Conservation (phyloP, 2,329 filamentous ascomycete species). For the Emmonsia crescens region DNA sequence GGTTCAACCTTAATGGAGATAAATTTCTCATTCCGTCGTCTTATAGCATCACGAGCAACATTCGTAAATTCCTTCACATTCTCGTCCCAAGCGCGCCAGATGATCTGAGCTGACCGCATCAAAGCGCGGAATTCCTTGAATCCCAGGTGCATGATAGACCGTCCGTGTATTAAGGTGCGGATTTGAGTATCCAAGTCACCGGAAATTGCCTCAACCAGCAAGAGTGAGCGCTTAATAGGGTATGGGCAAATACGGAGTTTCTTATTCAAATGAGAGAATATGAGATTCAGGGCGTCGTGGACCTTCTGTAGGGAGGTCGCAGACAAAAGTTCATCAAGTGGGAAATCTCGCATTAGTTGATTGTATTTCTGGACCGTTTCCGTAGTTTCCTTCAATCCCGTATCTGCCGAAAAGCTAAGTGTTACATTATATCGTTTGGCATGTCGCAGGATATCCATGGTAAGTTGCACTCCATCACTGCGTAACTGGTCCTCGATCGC, state of each 20-base stretch:
- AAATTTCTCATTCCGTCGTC: constrained; percentile 91
- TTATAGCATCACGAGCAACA: constrained; percentile 86
- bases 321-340: constrained; percentile 84
- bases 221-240: constrained; percentile 78
- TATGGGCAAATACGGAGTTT: constrained; percentile 95
- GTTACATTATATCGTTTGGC: constrained; percentile 97
- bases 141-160: constrained; percentile 80
- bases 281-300: constrained; percentile 75
- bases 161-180: constrained; percentile 74
- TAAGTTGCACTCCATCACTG: constrained; percentile 80
- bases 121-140: constrained; percentile 81
- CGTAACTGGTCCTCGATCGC: constrained; percentile 80
- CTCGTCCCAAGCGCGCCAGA: constrained; percentile 91
- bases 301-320: constrained; percentile 82
- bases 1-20: constrained; percentile 94
- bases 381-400: constrained; percentile 87
- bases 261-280: constrained; percentile 93
- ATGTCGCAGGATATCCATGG: constrained; percentile 88
- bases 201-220: constrained; percentile 94
- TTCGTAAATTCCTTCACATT: constrained; percentile 97
- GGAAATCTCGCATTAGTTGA: constrained; percentile 96
- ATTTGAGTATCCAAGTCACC: constrained; percentile 80
- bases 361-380: constrained; percentile 98
- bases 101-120: constrained; percentile 71
- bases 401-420: constrained; percentile 92